Evolutionary conservation across 495 filamentous ascomycete genomes (phyloP).

Genomic region (Astrothelium subdiscretum): DNA sequence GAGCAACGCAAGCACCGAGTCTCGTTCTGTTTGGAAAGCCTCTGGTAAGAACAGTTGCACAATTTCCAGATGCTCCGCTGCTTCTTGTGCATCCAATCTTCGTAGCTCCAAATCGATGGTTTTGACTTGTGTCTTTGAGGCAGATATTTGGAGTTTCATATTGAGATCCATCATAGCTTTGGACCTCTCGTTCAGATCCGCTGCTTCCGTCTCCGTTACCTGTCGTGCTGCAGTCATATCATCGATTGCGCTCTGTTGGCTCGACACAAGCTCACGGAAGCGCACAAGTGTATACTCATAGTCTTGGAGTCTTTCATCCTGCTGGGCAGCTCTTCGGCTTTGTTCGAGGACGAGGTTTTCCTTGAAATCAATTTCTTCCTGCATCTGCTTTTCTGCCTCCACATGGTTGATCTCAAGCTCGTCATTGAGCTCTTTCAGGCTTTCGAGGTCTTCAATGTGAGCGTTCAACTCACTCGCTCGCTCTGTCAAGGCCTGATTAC

Average conservation of each 20-base stretch:
- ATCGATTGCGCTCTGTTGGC: constrained; percentile 74
- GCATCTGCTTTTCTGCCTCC: constrained; percentile 85
- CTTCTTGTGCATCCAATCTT: constrained; percentile 82
- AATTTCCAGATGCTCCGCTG: constrained; percentile 75
- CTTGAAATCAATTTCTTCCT: constrained; percentile 79
- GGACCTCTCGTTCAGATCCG: constrained; percentile 72
- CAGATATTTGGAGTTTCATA: constrained; percentile 79
- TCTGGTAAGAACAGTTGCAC: constrained; percentile 83
- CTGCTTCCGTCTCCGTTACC: constrained; percentile 82
- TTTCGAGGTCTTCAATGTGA: constrained; percentile 74
- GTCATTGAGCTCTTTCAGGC: constrained; percentile 80
- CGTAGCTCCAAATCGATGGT: constrained; percentile 84
- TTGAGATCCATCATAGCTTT: constrained; percentile 94
- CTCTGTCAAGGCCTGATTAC: constrained; percentile 70
- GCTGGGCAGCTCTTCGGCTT: constrained; percentile 45
- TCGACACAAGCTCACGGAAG: constrained; percentile 80
- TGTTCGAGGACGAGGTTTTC: constrained; percentile 71
- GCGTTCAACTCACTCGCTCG: constrained; percentile 70
- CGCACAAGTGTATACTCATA: constrained; percentile 79
- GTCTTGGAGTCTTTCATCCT: constrained; percentile 70
- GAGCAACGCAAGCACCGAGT: constrained; percentile 74
- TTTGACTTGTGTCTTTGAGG: constrained; percentile 81
- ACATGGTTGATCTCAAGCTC: constrained; percentile 89
- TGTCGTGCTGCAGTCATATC: constrained; percentile 86
- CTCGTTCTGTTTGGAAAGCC: constrained; percentile 62